Base-by-base conservation (phyloP, 2,329 filamentous ascomycete genomes). In the Blumeriella jaapii region DNA sequence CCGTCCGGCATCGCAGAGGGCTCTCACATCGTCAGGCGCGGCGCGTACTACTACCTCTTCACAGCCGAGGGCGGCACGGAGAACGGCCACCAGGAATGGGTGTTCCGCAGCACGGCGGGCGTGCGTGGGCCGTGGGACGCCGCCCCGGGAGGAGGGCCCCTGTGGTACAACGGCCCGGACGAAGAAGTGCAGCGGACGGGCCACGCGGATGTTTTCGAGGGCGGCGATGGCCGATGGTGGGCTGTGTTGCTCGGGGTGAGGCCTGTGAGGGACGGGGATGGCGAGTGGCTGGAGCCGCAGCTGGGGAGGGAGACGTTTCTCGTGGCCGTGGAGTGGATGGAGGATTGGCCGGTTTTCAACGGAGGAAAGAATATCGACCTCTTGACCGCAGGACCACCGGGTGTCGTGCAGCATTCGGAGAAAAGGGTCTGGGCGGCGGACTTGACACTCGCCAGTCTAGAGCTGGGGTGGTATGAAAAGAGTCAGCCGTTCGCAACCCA, bases 51-150 rank as follows among this genome's bases (percentile, higher is more conserved):
- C 44, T 75, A 75, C 46, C 61, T 76, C 6, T 57, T 75, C 9
- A 73, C 67, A 0, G 71, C 71, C 3, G 71, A 75, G 48, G 71
- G 69, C 16, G 72, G 73, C 5, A 77, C 72, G 1, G 74, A 68
- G 7, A 72, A 69, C 38, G 63, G 67, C 0, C 76, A 81, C 45
- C 68, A 71, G 2, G 69, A 68, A 49, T 79, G 73, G 26, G 64
- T 81, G 2, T 58, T 74, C 38, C 61, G 69, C 35, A 60, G 64
- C 5, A 50, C 60, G 38, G 46, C 64, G 49, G 51, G 73, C 37
- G 71, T 70, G 11, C 40, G 33, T 59, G 76, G 76, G 0, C 74
- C 74, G 0, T 81, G 77, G 56, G 68, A 75, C 46, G 53, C 64
- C 1, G 71, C 72, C 17, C 70, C 72, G 0, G 57, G 68, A 27